Evolutionary conservation across 352 stramenopile genomes (phyloP), one percentile per base, ranked within the genome.

Genomic region (Pythium monospermum): DNA sequence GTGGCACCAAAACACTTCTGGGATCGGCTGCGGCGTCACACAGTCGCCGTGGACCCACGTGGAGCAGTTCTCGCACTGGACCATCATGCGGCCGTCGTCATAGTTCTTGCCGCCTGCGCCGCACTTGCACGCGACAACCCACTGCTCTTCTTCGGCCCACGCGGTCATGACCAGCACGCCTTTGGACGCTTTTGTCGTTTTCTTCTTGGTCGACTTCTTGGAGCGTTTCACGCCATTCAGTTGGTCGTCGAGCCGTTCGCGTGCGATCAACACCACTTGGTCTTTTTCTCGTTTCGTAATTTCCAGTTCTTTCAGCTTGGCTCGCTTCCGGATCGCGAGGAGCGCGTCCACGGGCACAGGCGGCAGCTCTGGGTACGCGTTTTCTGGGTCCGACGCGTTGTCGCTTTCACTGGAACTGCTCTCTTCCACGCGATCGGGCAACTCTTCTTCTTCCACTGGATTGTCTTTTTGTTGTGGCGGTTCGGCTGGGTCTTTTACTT

Each of bases 21-120:
- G 70, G 6, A 71, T 64, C 15, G 68, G 63, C 4, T 59, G 33
- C 12, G 64, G 65, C n/a, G n/a, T n/a, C 18, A 71, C 66, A 37
- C 79, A 91, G 30, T 66, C 64, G 18, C 68, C 71, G 49, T 91
- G 79, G n/a, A 87, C 62, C 72, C 72, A 83, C 6, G 56, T 61
- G 6, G 47, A 49, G 47, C 71, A 81, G 18, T 59, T 57, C 16
- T 71, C 64, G 49, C 69, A 78, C 33, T 71, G 44, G 2, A 74
- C 61, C 66, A 79, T 76, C 25, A 56, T 53, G 0, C 26, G 45
- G 0, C 70, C 67, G 28, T 80, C 72, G 32, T 83, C 72, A 13
- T 76, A 73, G 47, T 83, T 79, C 16, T 45, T 37, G 13, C 51
- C 62, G 39, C 47, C 58, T 8, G 62, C 15, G 2, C 68, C 68